These are phyloP conservation scores for Gamsiella multidivaricata DNA, from an alignment of 192 early-diverging fungal species.

Conservation along the genomic window DNA sequence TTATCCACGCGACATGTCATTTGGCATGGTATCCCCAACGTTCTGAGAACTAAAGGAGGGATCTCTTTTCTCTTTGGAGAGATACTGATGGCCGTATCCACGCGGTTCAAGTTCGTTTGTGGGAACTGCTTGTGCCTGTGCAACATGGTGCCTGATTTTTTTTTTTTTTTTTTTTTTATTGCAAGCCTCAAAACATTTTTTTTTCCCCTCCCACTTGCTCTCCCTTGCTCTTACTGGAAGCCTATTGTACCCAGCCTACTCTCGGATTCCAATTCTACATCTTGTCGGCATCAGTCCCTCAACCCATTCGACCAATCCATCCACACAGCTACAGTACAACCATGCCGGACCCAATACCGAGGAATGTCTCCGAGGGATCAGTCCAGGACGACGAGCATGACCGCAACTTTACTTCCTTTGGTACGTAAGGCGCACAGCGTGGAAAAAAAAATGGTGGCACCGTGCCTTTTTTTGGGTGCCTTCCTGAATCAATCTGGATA, in stretches of 20 bases:
- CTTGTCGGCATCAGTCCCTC: background rate
- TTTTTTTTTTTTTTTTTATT: conserved; percentile 2
- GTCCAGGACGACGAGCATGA: conserved; percentile 39
- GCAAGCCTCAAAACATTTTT: conserved; percentile 1
- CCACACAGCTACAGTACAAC: background rate
- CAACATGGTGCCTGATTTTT: no score
- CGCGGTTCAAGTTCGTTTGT: no score
- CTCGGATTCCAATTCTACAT: background rate
- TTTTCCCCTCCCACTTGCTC: background rate
- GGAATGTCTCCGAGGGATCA: conserved; percentile 42
- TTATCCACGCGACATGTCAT: no score
- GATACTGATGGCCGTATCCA: no score
- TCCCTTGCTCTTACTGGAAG: background rate
- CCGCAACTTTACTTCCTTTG: conserved; percentile 33
- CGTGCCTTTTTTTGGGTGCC: background rate
- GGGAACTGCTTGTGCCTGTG: no score
- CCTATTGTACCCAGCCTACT: no score
- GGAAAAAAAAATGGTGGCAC: background rate
- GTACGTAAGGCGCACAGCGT: conserved; percentile 2
- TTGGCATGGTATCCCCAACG: no score
- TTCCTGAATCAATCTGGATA: background rate
- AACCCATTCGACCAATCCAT: background rate
- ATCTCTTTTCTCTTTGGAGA: no score
- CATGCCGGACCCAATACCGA: conserved; percentile 44
- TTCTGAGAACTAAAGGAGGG: no score